Conservation (phyloP, 2,329 filamentous ascomycete species). For the Monascus ruber region DNA sequence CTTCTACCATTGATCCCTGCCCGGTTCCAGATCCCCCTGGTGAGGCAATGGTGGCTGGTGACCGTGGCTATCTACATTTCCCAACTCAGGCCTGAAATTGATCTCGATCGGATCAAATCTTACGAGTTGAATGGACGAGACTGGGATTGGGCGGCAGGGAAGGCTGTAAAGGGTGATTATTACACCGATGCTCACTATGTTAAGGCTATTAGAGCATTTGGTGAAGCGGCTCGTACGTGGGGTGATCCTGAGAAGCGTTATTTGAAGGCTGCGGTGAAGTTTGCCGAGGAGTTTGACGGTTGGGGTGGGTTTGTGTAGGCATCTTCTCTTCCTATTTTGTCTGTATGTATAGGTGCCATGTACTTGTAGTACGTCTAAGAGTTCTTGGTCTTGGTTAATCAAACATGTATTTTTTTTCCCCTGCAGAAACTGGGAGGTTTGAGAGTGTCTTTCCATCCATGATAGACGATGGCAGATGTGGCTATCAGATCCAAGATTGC, state of each 20-base stretch:
- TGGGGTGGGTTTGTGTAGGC: constrained; percentile 44
- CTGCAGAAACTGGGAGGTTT: too few relatives aligned
- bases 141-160: constrained; percentile 67
- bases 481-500: too few relatives aligned
- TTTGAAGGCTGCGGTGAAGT: constrained; percentile 40
- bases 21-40: constrained; percentile 59
- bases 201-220: constrained; percentile 59
- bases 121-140: constrained; percentile 52
- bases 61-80: constrained; percentile 66
- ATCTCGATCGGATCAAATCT: constrained; percentile 50
- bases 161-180: constrained; percentile 57
- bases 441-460: too few relatives aligned
- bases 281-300: constrained; percentile 47
- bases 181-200: constrained; percentile 72
- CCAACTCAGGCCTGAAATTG: constrained; percentile 60
- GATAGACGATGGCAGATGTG: too few relatives aligned
- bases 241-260: constrained; percentile 34
- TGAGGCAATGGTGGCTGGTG: constrained; percentile 85
- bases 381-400: too few relatives aligned
- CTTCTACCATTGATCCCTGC: constrained; percentile 66
- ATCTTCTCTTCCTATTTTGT: neutral
- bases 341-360: neutral
- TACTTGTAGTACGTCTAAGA: too few relatives aligned
- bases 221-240: constrained; percentile 28
- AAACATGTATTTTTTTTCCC: too few relatives aligned